Conservation (phyloP, 169 alveolate genomes). For the Eimeria maxima region DNA sequence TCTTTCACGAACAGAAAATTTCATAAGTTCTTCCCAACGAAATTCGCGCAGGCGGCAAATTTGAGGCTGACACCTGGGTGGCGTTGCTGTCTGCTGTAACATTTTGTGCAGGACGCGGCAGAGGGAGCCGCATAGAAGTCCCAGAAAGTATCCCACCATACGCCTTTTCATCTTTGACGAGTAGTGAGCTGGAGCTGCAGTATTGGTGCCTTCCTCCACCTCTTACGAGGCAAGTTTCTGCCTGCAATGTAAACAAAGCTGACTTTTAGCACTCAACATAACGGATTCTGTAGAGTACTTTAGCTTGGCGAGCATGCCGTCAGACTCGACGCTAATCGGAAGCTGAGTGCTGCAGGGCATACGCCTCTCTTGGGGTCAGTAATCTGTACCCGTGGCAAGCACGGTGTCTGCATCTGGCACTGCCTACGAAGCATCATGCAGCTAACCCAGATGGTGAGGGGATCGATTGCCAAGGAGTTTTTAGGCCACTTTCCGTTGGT, state of each 20-base stretch:
- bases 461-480: neutral
- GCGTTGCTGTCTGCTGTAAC: conserved; percentile 14
- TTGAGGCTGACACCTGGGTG: neutral
- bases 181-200: conserved; percentile 49
- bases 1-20: neutral
- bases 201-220: conserved; percentile 74
- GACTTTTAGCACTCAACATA: neutral
- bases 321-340: neutral
- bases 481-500: neutral
- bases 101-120: conserved; percentile 57
- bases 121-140: conserved; percentile 39
- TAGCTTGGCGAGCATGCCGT: neutral
- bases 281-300: neutral
- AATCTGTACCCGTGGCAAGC: conserved; percentile 84
- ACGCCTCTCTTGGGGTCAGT: conserved; percentile 60
- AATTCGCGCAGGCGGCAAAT: neutral
- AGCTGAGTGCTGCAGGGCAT: conserved; percentile 49
- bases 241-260: neutral
- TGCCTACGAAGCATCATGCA: conserved; percentile 38
- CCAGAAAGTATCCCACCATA: conserved; percentile 60
- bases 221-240: conserved; percentile 35
- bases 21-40: neutral
- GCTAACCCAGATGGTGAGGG: neutral
- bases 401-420: conserved; percentile 71
- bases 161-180: neutral